Base-by-base conservation (phyloP, 1,139 yeast species). In the Zygosaccharomyces sapae region DNA sequence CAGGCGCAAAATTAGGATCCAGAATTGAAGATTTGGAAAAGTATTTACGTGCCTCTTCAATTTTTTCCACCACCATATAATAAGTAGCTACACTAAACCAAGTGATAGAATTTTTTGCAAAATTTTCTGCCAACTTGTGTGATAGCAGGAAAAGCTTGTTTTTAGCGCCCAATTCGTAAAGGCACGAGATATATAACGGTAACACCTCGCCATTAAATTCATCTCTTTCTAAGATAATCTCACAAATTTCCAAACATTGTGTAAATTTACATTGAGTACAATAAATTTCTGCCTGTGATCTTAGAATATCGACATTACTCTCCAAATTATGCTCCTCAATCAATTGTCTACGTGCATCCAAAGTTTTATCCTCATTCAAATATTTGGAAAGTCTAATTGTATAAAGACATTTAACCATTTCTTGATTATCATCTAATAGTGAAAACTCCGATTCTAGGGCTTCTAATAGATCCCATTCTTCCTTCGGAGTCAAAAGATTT, bases 31-130 rank as follows among this genome's bases (percentile, higher is more conserved):
- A 92, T 64, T 88, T 90, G 47, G 94, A 83, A 66, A 90, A 94
- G 63, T 79, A 88, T 54, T 86, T 77, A 48, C 98, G 73, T 0
- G 97, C 96, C 56, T 90, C 97, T 5, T 81, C 68, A 10, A 86
- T 73, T 61, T 85, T 86, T 52, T 77, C 78, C 8, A 86, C 82
- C 2, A 90, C 75, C 55, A 90, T 72, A 65, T 94, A 92, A 67
- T 94, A 92, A 1, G 87, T 82, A 1, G 95, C 98, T 22, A 92
- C 89, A 0, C 97, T 88, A 49, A 88, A 75, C 97, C 97, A 92
- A 0, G 97, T 83, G 48, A 86, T 80, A 3, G 95, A 83, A 57
- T 80, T 81, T 38, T 81, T 81, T 0, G 98, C 96, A 55, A 86
- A 86, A 49, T 78, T 76, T 55, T 88, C 96, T 0, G 96, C 95